Evolutionary conservation across 2,329 filamentous ascomycete genomes (phyloP).

Genomic region (Plenodomus tracheiphilus): DNA sequence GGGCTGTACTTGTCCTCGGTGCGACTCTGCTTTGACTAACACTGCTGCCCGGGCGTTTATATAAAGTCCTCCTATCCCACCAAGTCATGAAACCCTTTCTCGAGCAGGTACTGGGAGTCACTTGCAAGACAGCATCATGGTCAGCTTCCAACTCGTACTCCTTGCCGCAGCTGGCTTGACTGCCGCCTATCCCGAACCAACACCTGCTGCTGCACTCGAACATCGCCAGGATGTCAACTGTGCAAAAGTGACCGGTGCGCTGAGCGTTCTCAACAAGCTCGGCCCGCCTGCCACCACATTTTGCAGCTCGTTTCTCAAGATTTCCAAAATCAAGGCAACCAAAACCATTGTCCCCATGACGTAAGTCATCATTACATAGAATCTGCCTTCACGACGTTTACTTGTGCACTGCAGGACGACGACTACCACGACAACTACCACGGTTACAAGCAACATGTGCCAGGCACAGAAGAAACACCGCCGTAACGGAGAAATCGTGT

Average conservation of each 20-base stretch:
- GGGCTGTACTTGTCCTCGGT: too few species aligned
- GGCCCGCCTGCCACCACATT: constrained; percentile 7
- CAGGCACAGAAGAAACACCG: neutral
- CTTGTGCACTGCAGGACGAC: neutral
- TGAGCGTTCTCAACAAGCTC: constrained; percentile 7
- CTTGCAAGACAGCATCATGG: neutral
- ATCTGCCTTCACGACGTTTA: neutral
- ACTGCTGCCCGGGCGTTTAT: too few species aligned
- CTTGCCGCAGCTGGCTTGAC: neutral
- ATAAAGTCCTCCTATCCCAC: too few species aligned
- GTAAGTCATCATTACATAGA: too few species aligned
- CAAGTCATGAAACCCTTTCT: too few species aligned
- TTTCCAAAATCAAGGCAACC: constrained; percentile 3
- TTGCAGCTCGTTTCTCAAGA: constrained; percentile 7
- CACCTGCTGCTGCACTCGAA: neutral
- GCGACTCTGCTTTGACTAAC: too few species aligned
- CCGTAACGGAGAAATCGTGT: neutral
- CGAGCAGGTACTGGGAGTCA: too few species aligned
- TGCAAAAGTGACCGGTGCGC: constrained; percentile 4
- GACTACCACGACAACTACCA: constrained; percentile 1
- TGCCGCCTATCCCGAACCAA: constrained; percentile 2
- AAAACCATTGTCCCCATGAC: neutral
- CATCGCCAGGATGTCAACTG: constrained; percentile 1
- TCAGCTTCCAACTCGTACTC: constrained; percentile 1
- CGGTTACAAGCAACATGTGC: neutral